These are phyloP conservation scores for Holtermanniella nyarrowii DNA, from an alignment of 768 basidiomycete genomes.

Conservation along the genomic window DNA sequence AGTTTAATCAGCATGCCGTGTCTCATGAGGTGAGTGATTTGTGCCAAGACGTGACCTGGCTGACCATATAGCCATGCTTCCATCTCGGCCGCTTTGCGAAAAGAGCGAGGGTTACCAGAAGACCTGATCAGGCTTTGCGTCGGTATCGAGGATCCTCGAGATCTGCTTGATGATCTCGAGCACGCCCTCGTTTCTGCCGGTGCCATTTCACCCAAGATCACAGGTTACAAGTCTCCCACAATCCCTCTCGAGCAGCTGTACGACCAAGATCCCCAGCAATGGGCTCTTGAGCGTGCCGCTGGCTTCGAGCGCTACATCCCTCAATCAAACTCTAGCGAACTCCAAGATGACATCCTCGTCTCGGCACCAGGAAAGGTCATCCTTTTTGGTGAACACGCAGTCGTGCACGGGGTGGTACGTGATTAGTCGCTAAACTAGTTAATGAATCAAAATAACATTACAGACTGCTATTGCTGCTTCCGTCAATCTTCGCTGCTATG, in stretches of 20 bases:
- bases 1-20: constrained; percentile 98
- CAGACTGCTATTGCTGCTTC: constrained; percentile 91
- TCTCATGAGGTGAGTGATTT: constrained; percentile 83
- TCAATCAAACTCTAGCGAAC: background rate
- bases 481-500: constrained; percentile 91
- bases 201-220: constrained; percentile 50
- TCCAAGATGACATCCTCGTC: constrained; percentile 49
- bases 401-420: constrained; percentile 91
- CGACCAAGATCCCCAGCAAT: constrained; percentile 21
- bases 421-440: background rate
- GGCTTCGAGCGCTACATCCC: constrained; percentile 22
- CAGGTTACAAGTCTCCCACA: constrained; percentile 9
- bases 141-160: constrained; percentile 89
- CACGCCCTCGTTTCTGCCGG: constrained; percentile 83
- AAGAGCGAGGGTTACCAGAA: constrained; percentile 95
- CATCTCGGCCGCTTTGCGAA: constrained; percentile 87
- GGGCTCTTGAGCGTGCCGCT: constrained; percentile 36
- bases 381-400: constrained; percentile 95
- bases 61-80: constrained; percentile 68
- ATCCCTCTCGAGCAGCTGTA: constrained; percentile 20
- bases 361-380: constrained; percentile 98
- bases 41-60: background rate
- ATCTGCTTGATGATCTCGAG: constrained; percentile 90
- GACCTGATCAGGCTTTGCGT: constrained; percentile 96
- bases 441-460: background rate